A percentile compares a stretch with the other conserved stretches of the same genome.
phyloP scores from a whole-genome alignment of 805 yeast species.

The Cyberlindnera mississippiensis region DNA sequence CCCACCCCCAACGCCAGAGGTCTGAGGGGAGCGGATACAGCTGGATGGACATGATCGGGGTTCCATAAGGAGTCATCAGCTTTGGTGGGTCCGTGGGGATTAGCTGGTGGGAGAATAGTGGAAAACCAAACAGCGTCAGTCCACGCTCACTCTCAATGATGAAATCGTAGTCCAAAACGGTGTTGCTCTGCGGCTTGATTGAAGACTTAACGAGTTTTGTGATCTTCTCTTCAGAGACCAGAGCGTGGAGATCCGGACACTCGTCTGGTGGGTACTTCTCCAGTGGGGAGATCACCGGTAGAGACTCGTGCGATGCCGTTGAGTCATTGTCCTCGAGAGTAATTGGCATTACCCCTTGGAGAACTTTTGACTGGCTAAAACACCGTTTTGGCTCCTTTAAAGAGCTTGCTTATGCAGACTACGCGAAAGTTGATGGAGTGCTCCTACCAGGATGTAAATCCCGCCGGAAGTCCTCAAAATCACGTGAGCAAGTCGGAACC shows the following conservation, averaged over 20 bases:
- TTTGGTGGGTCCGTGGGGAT: slow-evolving; percentile 46
- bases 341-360: slow-evolving; percentile 5
- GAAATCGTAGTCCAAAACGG: slow-evolving; percentile 31
- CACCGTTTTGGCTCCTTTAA: too few species aligned
- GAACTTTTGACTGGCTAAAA: too few species aligned
- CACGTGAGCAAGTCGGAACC: background rate
- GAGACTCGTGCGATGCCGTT: background rate
- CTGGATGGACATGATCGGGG: slow-evolving; percentile 22
- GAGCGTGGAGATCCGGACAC: slow-evolving; percentile 7
- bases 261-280: slow-evolving; percentile 8
- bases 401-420: too few species aligned
- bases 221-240: slow-evolving; percentile 1
- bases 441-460: background rate
- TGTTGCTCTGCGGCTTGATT: slow-evolving; percentile 1
- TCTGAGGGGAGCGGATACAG: slow-evolving; percentile 47
- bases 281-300: background rate
- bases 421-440: background rate
- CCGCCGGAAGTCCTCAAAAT: too few species aligned
- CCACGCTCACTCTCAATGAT: slow-evolving; percentile 57
- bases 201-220: slow-evolving; percentile 2
- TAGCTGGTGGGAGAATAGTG: slow-evolving; percentile 44
- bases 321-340: slow-evolving; percentile 12
- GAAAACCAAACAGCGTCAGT: slow-evolving; percentile 46
- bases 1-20: slow-evolving; percentile 67
- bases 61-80: slow-evolving; percentile 12